A percentile compares a stretch with the other conserved stretches of the same genome.
phyloP scores from a whole-genome alignment of 2,329 filamentous ascomycete species.

The Alternaria gaisen region DNA sequence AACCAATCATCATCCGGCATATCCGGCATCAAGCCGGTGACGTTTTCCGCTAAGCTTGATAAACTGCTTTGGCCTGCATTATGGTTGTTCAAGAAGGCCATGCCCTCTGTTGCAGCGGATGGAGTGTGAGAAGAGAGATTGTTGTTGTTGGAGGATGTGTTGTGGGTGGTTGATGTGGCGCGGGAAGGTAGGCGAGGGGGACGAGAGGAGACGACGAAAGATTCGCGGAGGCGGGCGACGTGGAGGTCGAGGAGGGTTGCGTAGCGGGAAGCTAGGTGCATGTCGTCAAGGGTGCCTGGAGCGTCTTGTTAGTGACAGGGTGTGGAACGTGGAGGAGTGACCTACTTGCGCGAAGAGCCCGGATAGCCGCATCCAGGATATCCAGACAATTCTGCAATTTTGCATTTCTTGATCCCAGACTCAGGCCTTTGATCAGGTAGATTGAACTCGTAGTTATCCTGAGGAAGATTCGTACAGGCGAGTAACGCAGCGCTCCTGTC shows the following conservation, averaged over 20 bases:
- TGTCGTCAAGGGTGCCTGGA: slow-evolving; percentile 58
- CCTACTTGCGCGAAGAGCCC: slow-evolving; percentile 56
- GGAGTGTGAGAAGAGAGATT: slow-evolving; percentile 30
- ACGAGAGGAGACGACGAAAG: slow-evolving; percentile 49
- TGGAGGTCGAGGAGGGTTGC: slow-evolving; percentile 58
- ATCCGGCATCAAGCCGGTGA: slow-evolving; percentile 47
- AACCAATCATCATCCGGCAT: slow-evolving; percentile 53
- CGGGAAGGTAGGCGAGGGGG: slow-evolving; percentile 48
- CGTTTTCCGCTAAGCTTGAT: slow-evolving; percentile 46
- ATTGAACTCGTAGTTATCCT: slow-evolving; percentile 65
- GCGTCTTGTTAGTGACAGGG: slow-evolving; percentile 7
- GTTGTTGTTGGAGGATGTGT: slow-evolving; percentile 36
- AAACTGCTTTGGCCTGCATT: slow-evolving; percentile 48
- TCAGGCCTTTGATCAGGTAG: slow-evolving; percentile 62
- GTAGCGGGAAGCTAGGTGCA: slow-evolving; percentile 62
- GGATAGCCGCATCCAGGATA: slow-evolving; percentile 59
- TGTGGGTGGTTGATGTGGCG: slow-evolving; percentile 38
- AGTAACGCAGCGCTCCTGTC: slow-evolving; percentile 58
- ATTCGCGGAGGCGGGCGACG: slow-evolving; percentile 49
- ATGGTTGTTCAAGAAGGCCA: slow-evolving; percentile 50
- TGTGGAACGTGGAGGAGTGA: background rate
- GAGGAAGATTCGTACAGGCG: slow-evolving; percentile 63
- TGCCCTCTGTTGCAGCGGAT: slow-evolving; percentile 43
- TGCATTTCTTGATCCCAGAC: slow-evolving; percentile 59
- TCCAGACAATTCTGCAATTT: slow-evolving; percentile 60